Percentiles rank a stretch among this genome's conserved stretches.
Conservation (phyloP, 2,329 filamentous ascomycete species). For the Coniochaeta prunicola region DNA sequence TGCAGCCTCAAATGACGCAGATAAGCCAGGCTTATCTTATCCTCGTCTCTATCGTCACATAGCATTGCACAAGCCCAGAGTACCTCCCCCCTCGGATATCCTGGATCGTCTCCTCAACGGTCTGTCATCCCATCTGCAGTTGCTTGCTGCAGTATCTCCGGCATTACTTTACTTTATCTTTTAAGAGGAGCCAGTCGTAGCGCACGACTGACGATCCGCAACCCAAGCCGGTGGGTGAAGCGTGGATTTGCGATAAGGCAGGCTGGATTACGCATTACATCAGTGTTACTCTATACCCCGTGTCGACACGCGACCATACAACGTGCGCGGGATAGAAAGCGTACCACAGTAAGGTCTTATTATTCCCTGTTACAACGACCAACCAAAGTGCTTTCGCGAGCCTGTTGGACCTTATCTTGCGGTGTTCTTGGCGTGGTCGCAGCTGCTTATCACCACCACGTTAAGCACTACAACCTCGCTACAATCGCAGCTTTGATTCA, state of each 20-base stretch:
- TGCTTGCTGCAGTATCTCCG: neutral
- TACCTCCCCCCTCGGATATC: neutral
- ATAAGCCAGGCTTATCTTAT: conserved; percentile 53
- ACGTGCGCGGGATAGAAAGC: neutral
- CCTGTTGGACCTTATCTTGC: neutral
- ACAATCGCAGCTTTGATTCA: neutral
- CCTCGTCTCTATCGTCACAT: conserved; percentile 45
- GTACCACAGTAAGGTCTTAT: neutral
- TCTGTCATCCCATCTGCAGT: neutral
- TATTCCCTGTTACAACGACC: neutral
- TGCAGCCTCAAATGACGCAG: conserved; percentile 41
- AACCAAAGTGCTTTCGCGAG: neutral
- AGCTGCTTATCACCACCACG: neutral
- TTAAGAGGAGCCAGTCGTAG: neutral
- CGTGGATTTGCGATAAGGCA: neutral
- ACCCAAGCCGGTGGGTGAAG: neutral
- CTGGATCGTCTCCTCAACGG: neutral
- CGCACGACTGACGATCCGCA: neutral
- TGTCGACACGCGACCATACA: neutral
- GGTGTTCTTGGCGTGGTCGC: neutral
- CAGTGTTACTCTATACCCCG: neutral
- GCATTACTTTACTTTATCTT: neutral
- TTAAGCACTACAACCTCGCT: neutral
- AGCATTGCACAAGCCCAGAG: conserved; percentile 13
- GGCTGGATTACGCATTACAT: neutral